These are phyloP conservation scores for Aureobasidium sp. DNA, from an alignment of 2,329 filamentous ascomycete genomes.

Conservation along the genomic window DNA sequence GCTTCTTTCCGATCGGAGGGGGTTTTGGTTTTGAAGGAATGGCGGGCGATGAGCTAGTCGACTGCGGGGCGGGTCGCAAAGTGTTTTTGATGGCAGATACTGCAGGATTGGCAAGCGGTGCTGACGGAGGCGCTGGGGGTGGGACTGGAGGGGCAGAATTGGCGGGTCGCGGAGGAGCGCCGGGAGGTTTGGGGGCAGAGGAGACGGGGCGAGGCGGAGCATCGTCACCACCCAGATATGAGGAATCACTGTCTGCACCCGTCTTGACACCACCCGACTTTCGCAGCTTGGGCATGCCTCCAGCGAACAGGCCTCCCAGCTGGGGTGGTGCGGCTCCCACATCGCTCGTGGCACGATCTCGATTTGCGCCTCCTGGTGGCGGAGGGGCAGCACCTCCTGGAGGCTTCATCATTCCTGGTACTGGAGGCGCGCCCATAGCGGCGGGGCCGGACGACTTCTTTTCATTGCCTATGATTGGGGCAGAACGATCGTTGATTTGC, in stretches of 20 bases:
- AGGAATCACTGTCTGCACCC: constrained; percentile 58
- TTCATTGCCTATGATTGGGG: constrained; percentile 58
- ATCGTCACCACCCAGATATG: constrained; percentile 78
- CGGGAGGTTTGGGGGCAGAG: constrained; percentile 25
- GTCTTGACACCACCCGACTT: constrained; percentile 65
- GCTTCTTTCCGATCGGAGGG: constrained; percentile 73
- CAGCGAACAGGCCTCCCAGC: constrained; percentile 79
- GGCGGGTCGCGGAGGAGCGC: constrained; percentile 34
- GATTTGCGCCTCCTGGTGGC: constrained; percentile 49
- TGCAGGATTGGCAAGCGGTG: constrained; percentile 53
- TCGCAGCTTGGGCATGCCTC: constrained; percentile 90
- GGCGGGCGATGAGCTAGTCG: constrained; percentile 50
- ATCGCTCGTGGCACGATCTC: constrained; percentile 81
- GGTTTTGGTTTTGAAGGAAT: constrained; percentile 54
- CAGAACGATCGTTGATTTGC: constrained; percentile 86
- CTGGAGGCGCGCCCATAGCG: constrained; percentile 69
- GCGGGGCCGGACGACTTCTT: constrained; percentile 53
- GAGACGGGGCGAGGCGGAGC: constrained; percentile 35
- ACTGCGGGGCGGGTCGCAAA: constrained; percentile 54
- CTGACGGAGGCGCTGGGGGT: constrained; percentile 33
- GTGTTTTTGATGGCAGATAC: constrained; percentile 44
- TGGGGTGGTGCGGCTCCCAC: constrained; percentile 65
- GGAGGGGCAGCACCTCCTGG: constrained; percentile 63
- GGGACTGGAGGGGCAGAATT: constrained; percentile 49
- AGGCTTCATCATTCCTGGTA: constrained; percentile 57